These are phyloP conservation scores for Acephala macrosclerotiorum DNA, from an alignment of 2,329 filamentous ascomycete genomes.

Conservation along the genomic window DNA sequence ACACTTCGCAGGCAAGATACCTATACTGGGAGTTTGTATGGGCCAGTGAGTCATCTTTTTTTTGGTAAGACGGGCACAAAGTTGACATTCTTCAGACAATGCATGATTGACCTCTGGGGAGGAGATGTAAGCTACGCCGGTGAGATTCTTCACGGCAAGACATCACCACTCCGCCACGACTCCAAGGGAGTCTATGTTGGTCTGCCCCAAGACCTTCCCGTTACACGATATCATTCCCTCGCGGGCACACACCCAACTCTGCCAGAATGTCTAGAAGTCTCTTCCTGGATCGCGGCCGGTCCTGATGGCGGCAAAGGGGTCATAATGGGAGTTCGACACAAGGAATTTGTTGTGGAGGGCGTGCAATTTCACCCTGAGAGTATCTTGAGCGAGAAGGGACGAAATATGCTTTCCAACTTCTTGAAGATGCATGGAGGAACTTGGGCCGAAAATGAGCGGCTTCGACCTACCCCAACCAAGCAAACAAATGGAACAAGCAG, in stretches of 20 bases:
- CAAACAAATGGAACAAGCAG: slow-evolving; percentile 36
- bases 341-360: slow-evolving; percentile 88
- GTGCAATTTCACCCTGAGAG: slow-evolving; percentile 99
- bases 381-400: slow-evolving; percentile 89
- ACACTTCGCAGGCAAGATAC: slow-evolving; percentile 93
- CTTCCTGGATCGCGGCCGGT: slow-evolving; percentile 85
- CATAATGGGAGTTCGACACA: slow-evolving; percentile 97
- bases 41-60: slow-evolving; percentile 71
- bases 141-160: slow-evolving; percentile 97
- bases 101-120: slow-evolving; percentile 93
- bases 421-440: slow-evolving; percentile 86
- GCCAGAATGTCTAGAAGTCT: slow-evolving; percentile 85
- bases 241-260: slow-evolving; percentile 90
- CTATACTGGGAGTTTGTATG: slow-evolving; percentile 98
- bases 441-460: slow-evolving; percentile 80
- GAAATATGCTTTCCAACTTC: slow-evolving; percentile 92
- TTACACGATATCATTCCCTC: slow-evolving; percentile 95
- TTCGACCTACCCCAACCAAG: slow-evolving; percentile 49
- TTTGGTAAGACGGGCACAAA: slow-evolving; percentile 1
- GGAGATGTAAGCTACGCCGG: slow-evolving; percentile 91
- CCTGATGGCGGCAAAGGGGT: slow-evolving; percentile 79
- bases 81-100: slow-evolving; percentile 67
- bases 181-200: slow-evolving; percentile 88
- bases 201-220: slow-evolving; percentile 81
- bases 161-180: slow-evolving; percentile 88